Percentiles rank a stretch among this genome's conserved stretches.
These are phyloP conservation scores for Fusarium transvaalense DNA, from an alignment of 2,329 filamentous ascomycete species.

Conservation along the genomic window DNA sequence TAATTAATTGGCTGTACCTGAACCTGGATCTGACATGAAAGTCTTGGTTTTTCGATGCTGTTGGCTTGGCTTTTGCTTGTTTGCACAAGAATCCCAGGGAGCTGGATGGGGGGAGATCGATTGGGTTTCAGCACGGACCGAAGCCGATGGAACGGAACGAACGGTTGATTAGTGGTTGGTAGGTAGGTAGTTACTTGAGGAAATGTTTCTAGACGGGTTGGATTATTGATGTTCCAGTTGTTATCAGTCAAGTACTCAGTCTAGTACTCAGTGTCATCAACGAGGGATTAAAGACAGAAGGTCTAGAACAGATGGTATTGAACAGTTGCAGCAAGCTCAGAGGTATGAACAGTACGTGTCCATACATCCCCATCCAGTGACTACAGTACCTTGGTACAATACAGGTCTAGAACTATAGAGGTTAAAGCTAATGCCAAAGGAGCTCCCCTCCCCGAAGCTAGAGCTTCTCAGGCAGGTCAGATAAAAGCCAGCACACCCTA, in stretches of 20 bases:
- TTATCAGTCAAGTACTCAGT: not conserved
- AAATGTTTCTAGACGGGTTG: not conserved
- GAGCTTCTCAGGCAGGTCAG: too few relatives aligned
- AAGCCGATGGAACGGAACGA: not conserved
- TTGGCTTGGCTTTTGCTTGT: not conserved
- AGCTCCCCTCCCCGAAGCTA: not conserved
- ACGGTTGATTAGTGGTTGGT: not conserved
- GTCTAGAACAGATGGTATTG: not conserved
- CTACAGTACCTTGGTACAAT: too few relatives aligned
- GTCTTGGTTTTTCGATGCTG: not conserved
- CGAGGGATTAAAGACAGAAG: too few relatives aligned
- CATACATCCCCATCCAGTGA: too few relatives aligned
- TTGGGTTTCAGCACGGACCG: constrained; percentile 10
- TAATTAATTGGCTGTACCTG: not conserved
- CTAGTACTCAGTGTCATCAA: too few relatives aligned
- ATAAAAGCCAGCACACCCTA: too few relatives aligned
- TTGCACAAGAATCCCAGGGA: not conserved
- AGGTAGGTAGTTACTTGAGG: too few relatives aligned
- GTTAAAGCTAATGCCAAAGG: not conserved
- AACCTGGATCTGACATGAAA: not conserved
- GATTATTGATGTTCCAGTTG: constrained; percentile 23
- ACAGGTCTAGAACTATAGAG: too few relatives aligned
- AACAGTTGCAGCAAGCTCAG: too few relatives aligned
- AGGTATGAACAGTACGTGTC: too few relatives aligned
- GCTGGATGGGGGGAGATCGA: not conserved